Evolutionary conservation across 768 basidiomycete genomes (phyloP), one percentile per base, ranked within the genome.

Genomic region (Fistulinella prunicolor): DNA sequence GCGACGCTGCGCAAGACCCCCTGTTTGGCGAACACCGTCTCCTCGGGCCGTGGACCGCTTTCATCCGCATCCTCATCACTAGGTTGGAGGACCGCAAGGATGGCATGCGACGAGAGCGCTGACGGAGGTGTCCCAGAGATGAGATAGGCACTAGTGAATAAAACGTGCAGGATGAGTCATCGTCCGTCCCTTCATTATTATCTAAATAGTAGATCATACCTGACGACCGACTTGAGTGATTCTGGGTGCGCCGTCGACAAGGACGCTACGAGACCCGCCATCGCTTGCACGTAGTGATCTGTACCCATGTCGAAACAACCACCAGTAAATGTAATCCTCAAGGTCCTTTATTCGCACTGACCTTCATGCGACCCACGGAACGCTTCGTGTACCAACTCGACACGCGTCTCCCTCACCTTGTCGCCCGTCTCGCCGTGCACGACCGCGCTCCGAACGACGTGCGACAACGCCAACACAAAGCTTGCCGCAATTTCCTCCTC

Each of bases 311-410:
- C 20, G 0, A 12, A n/a, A n/a, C n/a, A n/a, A n/a, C n/a, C n/a
- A n/a, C n/a, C n/a, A n/a, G n/a, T n/a, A n/a, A n/a, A n/a, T n/a
- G n/a, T n/a, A n/a, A n/a, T n/a, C n/a, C n/a, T n/a, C n/a, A 34
- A 34, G 12, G 5, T 12, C 14, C 12, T 34, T 34, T 28, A 6
- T 28, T 6, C 10, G 5, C 4, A 0, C 35, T 8, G 51, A 89
- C 88, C 89, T 54, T 82, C 80, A 48, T 84, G 84, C 1, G 67
- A 6, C 50, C 85, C 86, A 37, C 80, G 75, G 73, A 95, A 95
- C 1, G 89, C 82, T 46, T 94, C 89, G 3, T 74, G 68, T 1
- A 92, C 77, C 12, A 98, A 63, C 55, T 93, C 91, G 26, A 86
- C 69, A 45, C 89, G 85, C 0, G 78, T 69, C 47, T 89, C 86